These are phyloP conservation scores for Ophiostoma novo-ulmi DNA, from an alignment of 2,329 filamentous ascomycete species.

Conservation along the genomic window DNA sequence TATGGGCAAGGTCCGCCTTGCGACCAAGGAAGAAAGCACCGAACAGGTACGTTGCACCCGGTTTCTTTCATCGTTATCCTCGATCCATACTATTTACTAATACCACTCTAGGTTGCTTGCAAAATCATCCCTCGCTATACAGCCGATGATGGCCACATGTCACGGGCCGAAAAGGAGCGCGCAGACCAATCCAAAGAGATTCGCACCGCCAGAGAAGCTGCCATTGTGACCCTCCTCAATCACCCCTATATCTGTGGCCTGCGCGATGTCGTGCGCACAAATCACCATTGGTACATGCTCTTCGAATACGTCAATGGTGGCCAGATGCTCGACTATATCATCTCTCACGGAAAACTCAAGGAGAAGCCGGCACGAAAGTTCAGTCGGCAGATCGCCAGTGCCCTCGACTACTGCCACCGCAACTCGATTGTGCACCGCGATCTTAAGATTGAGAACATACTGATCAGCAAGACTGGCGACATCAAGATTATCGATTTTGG, in stretches of 20 bases:
- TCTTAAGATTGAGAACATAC: slow-evolving; percentile 97
- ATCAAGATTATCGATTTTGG: slow-evolving; percentile 99
- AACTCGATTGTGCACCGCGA: slow-evolving; percentile 98
- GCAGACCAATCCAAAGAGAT: slow-evolving; percentile 97
- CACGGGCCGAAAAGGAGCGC: slow-evolving; percentile 69
- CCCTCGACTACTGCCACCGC: slow-evolving; percentile 92
- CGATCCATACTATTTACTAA: slow-evolving; percentile 18
- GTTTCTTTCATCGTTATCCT: not conserved
- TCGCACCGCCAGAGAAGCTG: slow-evolving; percentile 87
- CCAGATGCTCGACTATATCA: slow-evolving; percentile 99
- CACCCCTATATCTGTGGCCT: slow-evolving; percentile 96
- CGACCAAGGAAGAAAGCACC: slow-evolving; percentile 79
- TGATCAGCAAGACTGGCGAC: slow-evolving; percentile 97
- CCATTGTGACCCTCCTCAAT: slow-evolving; percentile 88
- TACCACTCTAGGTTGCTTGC: slow-evolving; percentile 67
- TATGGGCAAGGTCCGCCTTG: slow-evolving; percentile 98
- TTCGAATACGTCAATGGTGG: slow-evolving; percentile 98
- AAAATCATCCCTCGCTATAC: slow-evolving; percentile 94
- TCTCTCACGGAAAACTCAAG: slow-evolving; percentile 93
- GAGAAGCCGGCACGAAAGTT: slow-evolving; percentile 98
- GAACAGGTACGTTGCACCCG: slow-evolving; percentile 64
- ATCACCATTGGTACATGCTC: slow-evolving; percentile 99
- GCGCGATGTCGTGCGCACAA: slow-evolving; percentile 89
- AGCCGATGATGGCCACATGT: slow-evolving; percentile 74
- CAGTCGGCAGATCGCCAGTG: slow-evolving; percentile 92